A percentile compares a stretch with the other conserved stretches of the same genome.
phyloP scores from a whole-genome alignment of 768 basidiomycete species.

The Mycena capillaripes region DNA sequence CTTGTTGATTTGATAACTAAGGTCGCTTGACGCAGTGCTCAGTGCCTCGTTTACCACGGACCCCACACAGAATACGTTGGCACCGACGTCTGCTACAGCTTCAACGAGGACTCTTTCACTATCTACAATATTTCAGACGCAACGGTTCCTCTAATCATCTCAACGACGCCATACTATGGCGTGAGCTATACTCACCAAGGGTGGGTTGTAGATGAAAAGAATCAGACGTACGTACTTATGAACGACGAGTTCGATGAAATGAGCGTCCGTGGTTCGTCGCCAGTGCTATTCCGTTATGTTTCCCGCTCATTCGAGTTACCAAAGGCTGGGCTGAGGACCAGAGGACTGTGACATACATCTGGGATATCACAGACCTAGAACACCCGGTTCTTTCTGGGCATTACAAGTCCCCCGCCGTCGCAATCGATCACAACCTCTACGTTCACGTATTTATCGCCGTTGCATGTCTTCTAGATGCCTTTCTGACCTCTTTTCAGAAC shows the following conservation, averaged over 20 bases:
- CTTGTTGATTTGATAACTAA: too few species aligned
- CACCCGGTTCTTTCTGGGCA: constrained; percentile 43
- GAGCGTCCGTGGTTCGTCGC: constrained; percentile 17
- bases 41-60: constrained; percentile 46
- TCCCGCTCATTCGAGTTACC: too few species aligned
- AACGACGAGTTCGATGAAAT: constrained; percentile 46
- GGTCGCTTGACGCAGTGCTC: too few species aligned
- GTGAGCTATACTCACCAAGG: constrained; percentile 49
- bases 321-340: constrained; percentile 42
- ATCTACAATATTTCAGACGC: constrained; percentile 39
- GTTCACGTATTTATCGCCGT: constrained; percentile 36
- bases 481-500: constrained; percentile 20
- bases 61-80: constrained; percentile 45
- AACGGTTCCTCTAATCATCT: constrained; percentile 43
- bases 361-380: constrained; percentile 45
- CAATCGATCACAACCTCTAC: constrained; percentile 48
- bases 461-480: too few species aligned
- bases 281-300: too few species aligned
- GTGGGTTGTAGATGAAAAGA: constrained; percentile 45
- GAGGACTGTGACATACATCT: constrained; percentile 45
- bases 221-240: constrained; percentile 43
- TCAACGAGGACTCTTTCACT: constrained; percentile 48
- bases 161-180: constrained; percentile 44
- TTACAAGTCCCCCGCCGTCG: constrained; percentile 40
- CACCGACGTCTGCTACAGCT: constrained; percentile 46